Percentiles rank a stretch among this genome's conserved stretches.
These are phyloP conservation scores for Lasiosphaeria miniovina DNA, from an alignment of 495 filamentous ascomycete species.

Conservation along the genomic window DNA sequence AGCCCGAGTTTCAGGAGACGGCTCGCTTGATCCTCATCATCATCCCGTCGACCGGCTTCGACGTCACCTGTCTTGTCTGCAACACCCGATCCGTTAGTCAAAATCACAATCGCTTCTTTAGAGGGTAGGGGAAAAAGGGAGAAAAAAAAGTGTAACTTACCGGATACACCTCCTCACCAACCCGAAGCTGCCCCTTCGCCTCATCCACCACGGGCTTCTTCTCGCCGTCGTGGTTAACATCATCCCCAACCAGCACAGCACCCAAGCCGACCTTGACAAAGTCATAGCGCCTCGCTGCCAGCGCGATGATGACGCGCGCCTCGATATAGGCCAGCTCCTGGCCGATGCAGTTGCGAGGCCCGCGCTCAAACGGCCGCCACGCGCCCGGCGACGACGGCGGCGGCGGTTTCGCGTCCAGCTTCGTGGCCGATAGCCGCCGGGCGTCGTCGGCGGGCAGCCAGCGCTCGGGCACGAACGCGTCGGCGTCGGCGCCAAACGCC, in stretches of 20 bases:
- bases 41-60: constrained; percentile 28
- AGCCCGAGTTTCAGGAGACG: too few species aligned
- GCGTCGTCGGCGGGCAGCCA: constrained; percentile 44
- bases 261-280: constrained; percentile 40
- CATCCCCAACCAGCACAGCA: constrained; percentile 13
- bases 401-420: too few species aligned
- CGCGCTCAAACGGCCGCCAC: constrained; percentile 50
- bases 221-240: constrained; percentile 24
- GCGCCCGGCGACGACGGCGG: constrained; percentile 18
- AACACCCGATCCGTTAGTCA: too few species aligned
- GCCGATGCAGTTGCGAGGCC: constrained; percentile 51
- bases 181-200: not conserved
- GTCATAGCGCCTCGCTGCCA: constrained; percentile 31
- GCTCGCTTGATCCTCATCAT: constrained; percentile 19
- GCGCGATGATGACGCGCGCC: constrained; percentile 28
- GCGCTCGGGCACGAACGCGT: constrained; percentile 55
- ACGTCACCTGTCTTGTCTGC: constrained; percentile 17
- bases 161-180: too few species aligned
- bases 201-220: constrained; percentile 20
- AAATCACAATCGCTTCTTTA: too few species aligned
- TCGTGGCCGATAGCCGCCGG: not conserved
- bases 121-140: too few species aligned
- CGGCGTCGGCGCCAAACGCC: constrained; percentile 49
- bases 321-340: constrained; percentile 44
- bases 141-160: too few species aligned